Evolutionary conservation across 768 basidiomycete genomes (phyloP).

Genomic region (Brasilioporus rufonigricans): DNA sequence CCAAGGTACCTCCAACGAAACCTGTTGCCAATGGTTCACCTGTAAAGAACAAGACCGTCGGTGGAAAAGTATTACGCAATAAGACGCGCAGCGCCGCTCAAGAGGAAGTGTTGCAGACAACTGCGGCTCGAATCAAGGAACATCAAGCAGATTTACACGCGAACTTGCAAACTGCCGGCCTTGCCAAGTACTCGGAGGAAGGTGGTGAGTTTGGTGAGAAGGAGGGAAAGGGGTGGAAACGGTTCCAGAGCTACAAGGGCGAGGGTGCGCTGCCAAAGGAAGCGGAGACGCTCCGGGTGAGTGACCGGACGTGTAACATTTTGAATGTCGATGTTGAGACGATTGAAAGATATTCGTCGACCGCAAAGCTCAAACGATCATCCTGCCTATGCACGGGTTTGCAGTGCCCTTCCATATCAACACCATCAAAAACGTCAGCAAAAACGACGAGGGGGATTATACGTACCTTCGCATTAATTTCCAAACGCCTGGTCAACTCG

Average conservation of each 20-base stretch:
- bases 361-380: conserved; percentile 83
- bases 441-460: conserved; percentile 94
- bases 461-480: conserved; percentile 97
- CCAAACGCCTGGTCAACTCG: conserved; percentile 95
- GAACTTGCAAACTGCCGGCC: conserved; percentile 72
- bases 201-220: conserved; percentile 72
- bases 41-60: conserved; percentile 69
- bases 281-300: conserved; percentile 74
- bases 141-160: conserved; percentile 86
- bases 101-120: conserved; percentile 78
- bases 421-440: conserved; percentile 96
- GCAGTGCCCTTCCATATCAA: conserved; percentile 98
- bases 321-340: conserved; percentile 7
- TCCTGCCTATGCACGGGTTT: conserved; percentile 92
- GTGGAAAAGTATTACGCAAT: conserved; percentile 83
- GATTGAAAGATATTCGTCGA: conserved; percentile 79
- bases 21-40: conserved; percentile 65
- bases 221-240: conserved; percentile 92
- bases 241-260: conserved; percentile 95
- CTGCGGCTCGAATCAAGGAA: conserved; percentile 74
- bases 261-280: conserved; percentile 88
- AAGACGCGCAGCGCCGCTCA: conserved; percentile 88
- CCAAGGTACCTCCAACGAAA: conserved; percentile 50
- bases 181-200: conserved; percentile 81
- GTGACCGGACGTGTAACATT: conserved; percentile 23